Conservation (phyloP, 768 basidiomycete species). For the Strobilomyces echinocephalus region DNA sequence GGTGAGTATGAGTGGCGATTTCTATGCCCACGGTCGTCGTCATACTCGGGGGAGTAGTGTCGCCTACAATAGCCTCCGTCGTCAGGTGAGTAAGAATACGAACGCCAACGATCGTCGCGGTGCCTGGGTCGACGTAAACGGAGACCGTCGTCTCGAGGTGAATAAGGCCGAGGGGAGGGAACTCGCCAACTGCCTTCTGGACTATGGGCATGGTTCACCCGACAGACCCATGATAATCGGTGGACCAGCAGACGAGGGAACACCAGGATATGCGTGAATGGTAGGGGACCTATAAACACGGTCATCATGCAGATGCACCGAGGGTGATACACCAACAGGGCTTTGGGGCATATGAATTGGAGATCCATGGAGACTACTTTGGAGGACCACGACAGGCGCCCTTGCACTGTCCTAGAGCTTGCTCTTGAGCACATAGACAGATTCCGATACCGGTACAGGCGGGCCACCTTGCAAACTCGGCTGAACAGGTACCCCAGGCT, state of each 20-base stretch:
- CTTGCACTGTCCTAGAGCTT: slow-evolving; percentile 14
- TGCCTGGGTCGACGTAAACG: not conserved
- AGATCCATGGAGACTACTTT: slow-evolving; percentile 15
- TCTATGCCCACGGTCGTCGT: slow-evolving; percentile 9
- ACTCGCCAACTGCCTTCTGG: not conserved
- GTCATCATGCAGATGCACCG: slow-evolving; percentile 6
- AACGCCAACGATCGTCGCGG: slow-evolving; percentile 10
- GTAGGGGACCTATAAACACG: slow-evolving; percentile 21
- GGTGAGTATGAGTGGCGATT: slow-evolving; percentile 15
- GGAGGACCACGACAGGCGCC: slow-evolving; percentile 15
- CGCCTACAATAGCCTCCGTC: slow-evolving; percentile 2
- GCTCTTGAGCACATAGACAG: slow-evolving; percentile 13
- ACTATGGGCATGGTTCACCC: slow-evolving; percentile 12
- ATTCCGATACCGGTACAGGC: slow-evolving; percentile 6
- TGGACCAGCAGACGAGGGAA: not conserved
- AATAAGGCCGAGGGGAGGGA: slow-evolving; percentile 2
- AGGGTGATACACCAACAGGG: slow-evolving; percentile 13
- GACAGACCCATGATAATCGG: slow-evolving; percentile 7
- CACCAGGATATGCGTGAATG: slow-evolving; percentile 19
- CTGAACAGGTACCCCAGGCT: slow-evolving; percentile 1
- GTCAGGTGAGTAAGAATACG: slow-evolving; percentile 22
- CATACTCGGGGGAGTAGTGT: slow-evolving; percentile 12
- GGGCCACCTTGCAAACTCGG: not conserved
- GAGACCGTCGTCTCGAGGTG: slow-evolving; percentile 1
- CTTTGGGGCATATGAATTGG: slow-evolving; percentile 20